A percentile compares a stretch with the other conserved stretches of the same genome.
Conservation (phyloP, 345 rosid species). For the Syzygium jambos region DNA sequence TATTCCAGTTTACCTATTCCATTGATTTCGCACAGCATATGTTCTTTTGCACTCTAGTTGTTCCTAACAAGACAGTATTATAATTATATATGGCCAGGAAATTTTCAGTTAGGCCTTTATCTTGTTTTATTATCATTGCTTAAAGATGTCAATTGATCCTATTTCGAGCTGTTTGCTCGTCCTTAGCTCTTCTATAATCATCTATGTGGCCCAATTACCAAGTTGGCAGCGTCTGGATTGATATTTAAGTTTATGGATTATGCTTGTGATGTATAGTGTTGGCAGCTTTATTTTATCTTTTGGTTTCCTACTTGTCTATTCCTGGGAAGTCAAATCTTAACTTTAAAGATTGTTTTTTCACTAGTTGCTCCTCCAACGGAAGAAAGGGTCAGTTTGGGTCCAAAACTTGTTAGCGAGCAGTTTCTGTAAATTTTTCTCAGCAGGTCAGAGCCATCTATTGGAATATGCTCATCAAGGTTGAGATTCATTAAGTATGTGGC, state of each 20-base stretch:
- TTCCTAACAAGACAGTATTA: neutral
- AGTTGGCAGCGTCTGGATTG: neutral
- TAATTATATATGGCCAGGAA: neutral
- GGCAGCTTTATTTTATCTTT: neutral
- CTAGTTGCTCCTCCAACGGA: neutral
- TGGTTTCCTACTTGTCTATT: neutral
- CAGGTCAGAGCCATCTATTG: neutral
- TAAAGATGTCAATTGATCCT: neutral
- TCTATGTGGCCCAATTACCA: neutral
- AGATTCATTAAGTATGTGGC: neutral
- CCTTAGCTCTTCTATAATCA: neutral
- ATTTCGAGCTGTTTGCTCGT: neutral
- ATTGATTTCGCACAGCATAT: neutral
- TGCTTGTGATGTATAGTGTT: neutral
- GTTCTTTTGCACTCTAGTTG: neutral
- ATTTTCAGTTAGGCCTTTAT: neutral
- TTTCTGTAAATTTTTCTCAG: neutral
- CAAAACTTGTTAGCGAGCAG: neutral
- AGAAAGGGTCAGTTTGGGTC: neutral
- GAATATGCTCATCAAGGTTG: neutral
- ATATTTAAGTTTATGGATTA: neutral
- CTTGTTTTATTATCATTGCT: neutral
- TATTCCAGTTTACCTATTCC: neutral
- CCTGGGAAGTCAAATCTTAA: neutral
- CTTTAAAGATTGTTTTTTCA: neutral